These are phyloP conservation scores for Allomyces macrogynus DNA, from an alignment of 192 early-diverging fungal species.

Conservation along the genomic window DNA sequence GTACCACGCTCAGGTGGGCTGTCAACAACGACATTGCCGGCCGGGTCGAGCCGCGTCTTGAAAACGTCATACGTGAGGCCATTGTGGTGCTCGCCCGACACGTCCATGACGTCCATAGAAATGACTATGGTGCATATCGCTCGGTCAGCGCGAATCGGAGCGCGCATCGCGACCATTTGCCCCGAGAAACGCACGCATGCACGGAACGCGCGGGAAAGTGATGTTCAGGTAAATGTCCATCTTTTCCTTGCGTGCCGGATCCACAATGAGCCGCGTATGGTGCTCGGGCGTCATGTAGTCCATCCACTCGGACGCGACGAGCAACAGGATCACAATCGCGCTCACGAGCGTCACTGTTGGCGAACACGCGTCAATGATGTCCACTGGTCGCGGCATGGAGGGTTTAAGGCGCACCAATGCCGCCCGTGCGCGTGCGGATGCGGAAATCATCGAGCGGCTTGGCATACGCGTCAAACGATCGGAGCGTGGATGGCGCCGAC, in stretches of 20 bases:
- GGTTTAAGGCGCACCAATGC: slow-evolving; percentile 23
- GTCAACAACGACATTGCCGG: slow-evolving; percentile 30
- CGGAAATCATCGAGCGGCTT: slow-evolving; percentile 93
- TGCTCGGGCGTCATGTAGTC: slow-evolving; percentile 57
- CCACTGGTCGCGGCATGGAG: no score
- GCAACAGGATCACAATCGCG: slow-evolving; percentile 42
- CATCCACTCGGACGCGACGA: slow-evolving; percentile 63
- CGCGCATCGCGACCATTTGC: background rate
- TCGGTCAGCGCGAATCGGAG: no score
- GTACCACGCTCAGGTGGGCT: no score
- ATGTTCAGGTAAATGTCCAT: slow-evolving; percentile 77
- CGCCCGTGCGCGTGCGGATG: slow-evolving; percentile 58
- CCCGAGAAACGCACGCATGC: slow-evolving; percentile 37
- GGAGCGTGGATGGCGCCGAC: slow-evolving; percentile 27
- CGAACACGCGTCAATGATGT: background rate
- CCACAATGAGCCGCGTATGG: slow-evolving; percentile 37
- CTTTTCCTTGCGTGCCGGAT: slow-evolving; percentile 66
- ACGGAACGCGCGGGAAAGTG: slow-evolving; percentile 77
- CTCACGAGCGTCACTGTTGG: slow-evolving; percentile 54
- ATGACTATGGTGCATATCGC: slow-evolving; percentile 29
- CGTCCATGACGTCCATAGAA: slow-evolving; percentile 88
- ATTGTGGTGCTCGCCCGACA: slow-evolving; percentile 72
- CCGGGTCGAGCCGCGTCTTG: slow-evolving; percentile 49
- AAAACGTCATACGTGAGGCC: slow-evolving; percentile 51
- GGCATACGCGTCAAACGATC: slow-evolving; percentile 69